These are phyloP conservation scores for Penicillium dipodomyicola DNA, from an alignment of 495 filamentous ascomycete species.

Conservation along the genomic window DNA sequence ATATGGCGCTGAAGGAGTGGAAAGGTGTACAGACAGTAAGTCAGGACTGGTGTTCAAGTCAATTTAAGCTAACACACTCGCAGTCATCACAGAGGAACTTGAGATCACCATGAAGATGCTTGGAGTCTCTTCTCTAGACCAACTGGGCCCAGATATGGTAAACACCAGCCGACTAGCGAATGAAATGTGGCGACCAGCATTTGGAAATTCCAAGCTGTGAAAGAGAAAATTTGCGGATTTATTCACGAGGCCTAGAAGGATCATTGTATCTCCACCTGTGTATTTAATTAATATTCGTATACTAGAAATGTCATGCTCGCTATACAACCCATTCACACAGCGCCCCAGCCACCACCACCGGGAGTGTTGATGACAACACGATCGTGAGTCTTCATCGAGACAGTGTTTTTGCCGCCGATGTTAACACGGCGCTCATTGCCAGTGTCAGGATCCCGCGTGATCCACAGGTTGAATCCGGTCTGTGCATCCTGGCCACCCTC, in stretches of 20 bases:
- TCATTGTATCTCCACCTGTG: not conserved
- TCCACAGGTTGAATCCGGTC: conserved; percentile 85
- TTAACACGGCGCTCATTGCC: conserved; percentile 70
- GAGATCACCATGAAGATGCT: conserved; percentile 27
- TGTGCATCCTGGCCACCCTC: conserved; percentile 79
- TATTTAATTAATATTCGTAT: conserved; percentile 6
- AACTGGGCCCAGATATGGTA: conserved; percentile 22
- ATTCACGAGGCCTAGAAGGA: not conserved
- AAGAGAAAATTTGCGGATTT: not conserved
- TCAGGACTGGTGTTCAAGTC: not conserved
- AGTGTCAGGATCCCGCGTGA: conserved; percentile 55
- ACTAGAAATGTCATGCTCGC: not conserved
- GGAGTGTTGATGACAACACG: conserved; percentile 71
- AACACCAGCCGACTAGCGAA: conserved; percentile 22
- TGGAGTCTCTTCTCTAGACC: conserved; percentile 20
- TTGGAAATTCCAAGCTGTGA: conserved; percentile 13
- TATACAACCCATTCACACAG: conserved; percentile 13
- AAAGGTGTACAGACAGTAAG: conserved; percentile 24
- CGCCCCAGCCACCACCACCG: conserved; percentile 54
- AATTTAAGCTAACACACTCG: not conserved
- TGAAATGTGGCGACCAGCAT: conserved; percentile 26
- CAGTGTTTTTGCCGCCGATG: conserved; percentile 91
- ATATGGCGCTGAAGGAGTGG: conserved; percentile 16
- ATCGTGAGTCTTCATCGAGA: conserved; percentile 80
- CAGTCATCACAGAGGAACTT: conserved; percentile 23